A percentile compares a stretch with the other conserved stretches of the same genome.
These are phyloP conservation scores for Phaffomyces antillensis DNA, from an alignment of 805 yeast species.

Conservation along the genomic window DNA sequence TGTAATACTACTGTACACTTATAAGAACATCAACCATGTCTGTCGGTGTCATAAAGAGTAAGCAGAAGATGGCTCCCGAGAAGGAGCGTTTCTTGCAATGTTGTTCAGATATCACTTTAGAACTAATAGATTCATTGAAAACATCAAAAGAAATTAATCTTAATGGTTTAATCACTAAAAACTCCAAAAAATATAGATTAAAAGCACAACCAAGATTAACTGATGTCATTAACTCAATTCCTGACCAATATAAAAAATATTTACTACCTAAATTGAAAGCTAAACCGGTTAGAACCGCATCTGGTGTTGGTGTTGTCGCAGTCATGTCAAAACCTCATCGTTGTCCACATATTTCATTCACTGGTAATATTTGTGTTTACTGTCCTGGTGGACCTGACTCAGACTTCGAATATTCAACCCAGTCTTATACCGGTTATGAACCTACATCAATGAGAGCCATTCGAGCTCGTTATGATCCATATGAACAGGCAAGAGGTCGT, in stretches of 20 bases:
- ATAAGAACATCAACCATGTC: slow-evolving; percentile 11
- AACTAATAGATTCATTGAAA: slow-evolving; percentile 70
- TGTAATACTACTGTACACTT: too few species aligned
- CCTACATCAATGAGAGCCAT: slow-evolving; percentile 99
- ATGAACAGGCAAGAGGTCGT: slow-evolving; percentile 97
- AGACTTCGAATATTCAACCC: slow-evolving; percentile 96
- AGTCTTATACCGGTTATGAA: slow-evolving; percentile 96
- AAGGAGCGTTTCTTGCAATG: slow-evolving; percentile 89
- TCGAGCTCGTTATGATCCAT: slow-evolving; percentile 95
- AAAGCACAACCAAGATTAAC: slow-evolving; percentile 91
- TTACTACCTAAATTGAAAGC: slow-evolving; percentile 91
- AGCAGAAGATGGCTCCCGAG: slow-evolving; percentile 76
- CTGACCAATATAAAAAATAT: slow-evolving; percentile 91
- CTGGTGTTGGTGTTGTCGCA: slow-evolving; percentile 98
- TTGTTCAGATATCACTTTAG: slow-evolving; percentile 86
- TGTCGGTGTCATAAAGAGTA: slow-evolving; percentile 28
- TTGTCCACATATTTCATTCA: slow-evolving; percentile 98
- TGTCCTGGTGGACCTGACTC: slow-evolving; percentile 99
- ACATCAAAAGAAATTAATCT: slow-evolving; percentile 74
- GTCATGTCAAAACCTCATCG: slow-evolving; percentile 99
- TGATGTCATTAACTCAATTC: slow-evolving; percentile 90
- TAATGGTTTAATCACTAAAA: slow-evolving; percentile 80
- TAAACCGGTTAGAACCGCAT: slow-evolving; percentile 97
- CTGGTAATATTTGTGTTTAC: slow-evolving; percentile 96
- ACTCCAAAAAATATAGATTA: slow-evolving; percentile 84